Base-by-base conservation (phyloP, 768 basidiomycete genomes). In the Phylloporus arenicola region DNA sequence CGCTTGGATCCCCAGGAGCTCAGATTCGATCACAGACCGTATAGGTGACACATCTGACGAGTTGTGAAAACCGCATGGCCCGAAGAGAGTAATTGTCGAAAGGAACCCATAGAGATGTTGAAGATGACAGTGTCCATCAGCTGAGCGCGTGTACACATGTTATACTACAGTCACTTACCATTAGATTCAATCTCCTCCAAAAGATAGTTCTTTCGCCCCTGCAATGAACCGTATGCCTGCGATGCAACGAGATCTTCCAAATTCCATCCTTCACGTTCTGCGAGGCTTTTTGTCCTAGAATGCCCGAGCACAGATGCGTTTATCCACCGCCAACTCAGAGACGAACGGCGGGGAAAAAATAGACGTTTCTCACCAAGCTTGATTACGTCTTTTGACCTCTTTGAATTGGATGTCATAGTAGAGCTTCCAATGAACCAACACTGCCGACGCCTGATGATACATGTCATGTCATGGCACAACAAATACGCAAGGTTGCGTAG, bases 181-280 rank as follows among this genome's bases (percentile, higher is more conserved):
- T 35, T 5, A 12, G 55, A 39, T 1, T 48, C 56, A 14, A 83
- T 59, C 2, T 30, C 7, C 51, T 83, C 78, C 2, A 78, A 42
- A 13, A 72, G 56, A 5, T 52, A 65, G 22, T 52, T 71, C 60
- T 75, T 77, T 33, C 62, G 57, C 2, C 67, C 55, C 46, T 70
- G 65, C 19, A 81, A 60, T 6, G 58, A 38, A 2, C 71, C 70
- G 57, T 73, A 83, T 3, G 70, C 52, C 3, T 67, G 68, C 4
- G 68, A 64, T 12, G 65, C 64, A 30, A 76, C 29, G 20, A 85
- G 62, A 53, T 81, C 74, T 22, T 53, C 56, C 13, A 64, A 56
- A 1, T 68, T 51, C 72, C 77, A 82, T 6, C 79, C 79, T 53
- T 75, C 58, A 4, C 41, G n/a, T 0, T 40, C 12, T 0, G 77